These are phyloP conservation scores for Erodium trifolium DNA, from an alignment of 441 rosid species.

Conservation along the genomic window DNA sequence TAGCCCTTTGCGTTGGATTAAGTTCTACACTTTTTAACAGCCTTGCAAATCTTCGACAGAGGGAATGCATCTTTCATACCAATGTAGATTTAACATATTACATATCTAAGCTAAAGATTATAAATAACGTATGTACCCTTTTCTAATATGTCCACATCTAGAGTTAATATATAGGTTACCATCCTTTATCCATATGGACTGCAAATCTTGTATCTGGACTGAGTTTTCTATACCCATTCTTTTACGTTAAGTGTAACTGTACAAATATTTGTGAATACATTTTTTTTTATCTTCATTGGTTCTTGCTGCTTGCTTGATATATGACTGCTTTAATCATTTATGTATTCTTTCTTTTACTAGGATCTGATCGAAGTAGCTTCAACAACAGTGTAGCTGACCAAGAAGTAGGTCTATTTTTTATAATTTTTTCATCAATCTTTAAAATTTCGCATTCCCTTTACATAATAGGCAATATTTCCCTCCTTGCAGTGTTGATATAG, in stretches of 20 bases:
- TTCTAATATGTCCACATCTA: background rate
- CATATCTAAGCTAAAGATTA: too few species aligned
- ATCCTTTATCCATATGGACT: background rate
- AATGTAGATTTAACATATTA: too few species aligned
- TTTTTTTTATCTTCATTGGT: background rate
- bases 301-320: constrained; percentile 12
- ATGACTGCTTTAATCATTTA: background rate
- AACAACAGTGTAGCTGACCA: constrained; percentile 89
- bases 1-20: too few species aligned
- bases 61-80: too few species aligned
- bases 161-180: background rate
- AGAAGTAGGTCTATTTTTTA: constrained; percentile 53
- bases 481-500: background rate
- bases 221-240: background rate
- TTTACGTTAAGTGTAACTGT: background rate
- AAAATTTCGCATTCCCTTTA: background rate
- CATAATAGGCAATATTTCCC: background rate
- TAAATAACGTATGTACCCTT: background rate
- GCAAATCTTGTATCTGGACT: background rate
- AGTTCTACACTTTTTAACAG: too few species aligned
- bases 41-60: too few species aligned
- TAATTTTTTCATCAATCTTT: background rate
- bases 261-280: background rate
- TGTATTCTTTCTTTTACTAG: constrained; percentile 22
- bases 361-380: constrained; percentile 76